A percentile compares a stretch with the other conserved stretches of the same genome.
Conservation (phyloP, 768 basidiomycete genomes). For the Lentinula edodes region DNA sequence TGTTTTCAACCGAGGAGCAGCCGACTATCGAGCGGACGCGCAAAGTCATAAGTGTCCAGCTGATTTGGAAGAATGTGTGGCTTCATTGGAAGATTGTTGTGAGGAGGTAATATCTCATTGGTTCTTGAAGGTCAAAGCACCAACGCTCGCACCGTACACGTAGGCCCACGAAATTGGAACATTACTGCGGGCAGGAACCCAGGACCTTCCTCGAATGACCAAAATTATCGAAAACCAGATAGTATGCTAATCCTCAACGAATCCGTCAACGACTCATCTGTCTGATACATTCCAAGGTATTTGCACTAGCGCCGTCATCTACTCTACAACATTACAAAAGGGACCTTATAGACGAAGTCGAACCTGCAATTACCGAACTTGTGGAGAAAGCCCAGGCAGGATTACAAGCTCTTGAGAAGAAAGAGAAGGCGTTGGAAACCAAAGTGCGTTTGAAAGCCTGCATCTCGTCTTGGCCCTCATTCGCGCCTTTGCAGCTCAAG, state of each 20-base stretch:
- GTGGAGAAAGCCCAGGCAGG: slow-evolving; percentile 68
- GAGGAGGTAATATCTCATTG: slow-evolving; percentile 41
- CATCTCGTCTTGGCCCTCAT: not conserved
- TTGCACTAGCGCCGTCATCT: slow-evolving; percentile 66
- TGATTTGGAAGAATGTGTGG: slow-evolving; percentile 68
- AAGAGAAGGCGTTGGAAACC: slow-evolving; percentile 52
- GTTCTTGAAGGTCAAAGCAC: not conserved
- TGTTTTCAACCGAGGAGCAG: slow-evolving; percentile 58
- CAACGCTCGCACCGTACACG: not conserved
- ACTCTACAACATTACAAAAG: slow-evolving; percentile 72
- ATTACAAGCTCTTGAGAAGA: slow-evolving; percentile 53
- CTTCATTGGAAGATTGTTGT: slow-evolving; percentile 76
- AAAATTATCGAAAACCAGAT: slow-evolving; percentile 63
- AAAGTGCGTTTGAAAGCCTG: slow-evolving; percentile 41
- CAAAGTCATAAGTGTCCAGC: slow-evolving; percentile 60
- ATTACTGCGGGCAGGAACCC: slow-evolving; percentile 63
- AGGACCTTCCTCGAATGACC: slow-evolving; percentile 66
- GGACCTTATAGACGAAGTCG: slow-evolving; percentile 73
- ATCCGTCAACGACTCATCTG: not conserved
- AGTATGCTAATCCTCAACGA: slow-evolving; percentile 30
- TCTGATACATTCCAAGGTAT: slow-evolving; percentile 44
- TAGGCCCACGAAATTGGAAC: slow-evolving; percentile 67
- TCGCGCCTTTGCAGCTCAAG: slow-evolving; percentile 43
- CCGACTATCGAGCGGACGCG: slow-evolving; percentile 56
- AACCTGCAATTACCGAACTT: slow-evolving; percentile 74